Percentiles rank a stretch among this genome's conserved stretches.
phyloP scores from a whole-genome alignment of 2,329 filamentous ascomycete species.

The Aspergillus pseudotamarii region DNA sequence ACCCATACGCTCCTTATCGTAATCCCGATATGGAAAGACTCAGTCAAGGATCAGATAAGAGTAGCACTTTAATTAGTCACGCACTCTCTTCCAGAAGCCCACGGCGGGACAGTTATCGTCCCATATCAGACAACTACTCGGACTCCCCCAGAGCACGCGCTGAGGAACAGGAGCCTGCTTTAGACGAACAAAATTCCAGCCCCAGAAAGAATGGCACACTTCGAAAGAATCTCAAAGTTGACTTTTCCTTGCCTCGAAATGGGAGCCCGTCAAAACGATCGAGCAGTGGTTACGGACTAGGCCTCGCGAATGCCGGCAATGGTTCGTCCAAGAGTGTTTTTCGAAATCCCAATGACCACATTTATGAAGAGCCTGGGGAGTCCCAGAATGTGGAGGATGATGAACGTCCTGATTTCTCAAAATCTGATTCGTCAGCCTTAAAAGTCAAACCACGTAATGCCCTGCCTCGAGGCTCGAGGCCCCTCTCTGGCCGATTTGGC shows the following conservation, averaged over 20 bases:
- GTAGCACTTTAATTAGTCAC: slow-evolving; percentile 49
- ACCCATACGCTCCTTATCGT: slow-evolving; percentile 51
- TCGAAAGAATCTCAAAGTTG: slow-evolving; percentile 43
- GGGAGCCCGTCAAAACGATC: slow-evolving; percentile 19
- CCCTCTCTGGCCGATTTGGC: slow-evolving; percentile 47
- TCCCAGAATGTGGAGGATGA: slow-evolving; percentile 29
- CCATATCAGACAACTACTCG: slow-evolving; percentile 24
- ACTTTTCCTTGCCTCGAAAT: slow-evolving; percentile 41
- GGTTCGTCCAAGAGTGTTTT: slow-evolving; percentile 55
- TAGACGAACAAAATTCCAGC: slow-evolving; percentile 11
- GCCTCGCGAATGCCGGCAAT: slow-evolving; percentile 36
- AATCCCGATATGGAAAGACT: slow-evolving; percentile 46
- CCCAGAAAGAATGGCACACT: slow-evolving; percentile 27
- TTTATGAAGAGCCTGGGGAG: slow-evolving; percentile 83
- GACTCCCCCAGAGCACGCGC: neutral
- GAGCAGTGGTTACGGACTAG: slow-evolving; percentile 22
- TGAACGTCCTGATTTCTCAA: slow-evolving; percentile 28
- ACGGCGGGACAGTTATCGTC: slow-evolving; percentile 20
- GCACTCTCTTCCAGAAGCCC: slow-evolving; percentile 26
- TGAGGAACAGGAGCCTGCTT: slow-evolving; percentile 1
- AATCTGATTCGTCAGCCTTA: slow-evolving; percentile 51
- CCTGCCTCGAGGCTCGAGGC: slow-evolving; percentile 51
- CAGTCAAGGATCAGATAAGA: slow-evolving; percentile 48
- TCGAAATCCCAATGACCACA: slow-evolving; percentile 62
- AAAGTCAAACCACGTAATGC: slow-evolving; percentile 66